Evolutionary conservation across 2,329 filamentous ascomycete species (phyloP).

Genomic region (Ceratocystis huliohia): DNA sequence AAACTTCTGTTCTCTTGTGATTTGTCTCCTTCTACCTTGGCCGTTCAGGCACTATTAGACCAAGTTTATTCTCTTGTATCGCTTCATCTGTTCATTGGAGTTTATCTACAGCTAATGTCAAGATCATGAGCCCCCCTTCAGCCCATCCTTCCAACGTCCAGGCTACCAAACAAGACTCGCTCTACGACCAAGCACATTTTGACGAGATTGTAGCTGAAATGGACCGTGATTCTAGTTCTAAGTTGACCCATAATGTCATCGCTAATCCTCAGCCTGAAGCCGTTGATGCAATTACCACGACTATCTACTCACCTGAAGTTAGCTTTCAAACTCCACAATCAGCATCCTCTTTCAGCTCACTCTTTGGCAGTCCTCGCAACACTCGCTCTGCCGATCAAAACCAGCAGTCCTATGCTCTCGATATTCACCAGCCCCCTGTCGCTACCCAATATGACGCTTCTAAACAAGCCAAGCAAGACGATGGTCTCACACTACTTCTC

Average conservation of each 20-base stretch:
- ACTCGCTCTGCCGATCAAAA: neutral
- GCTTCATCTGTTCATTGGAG: neutral
- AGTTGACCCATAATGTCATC: neutral
- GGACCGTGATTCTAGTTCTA: neutral
- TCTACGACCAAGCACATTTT: neutral
- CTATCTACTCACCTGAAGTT: constrained; percentile 3
- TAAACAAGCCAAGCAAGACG: neutral
- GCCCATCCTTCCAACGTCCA: neutral
- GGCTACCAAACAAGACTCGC: neutral
- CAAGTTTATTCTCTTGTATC: neutral
- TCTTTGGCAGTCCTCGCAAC: constrained; percentile 4
- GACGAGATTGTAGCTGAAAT: neutral
- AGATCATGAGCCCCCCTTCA: neutral
- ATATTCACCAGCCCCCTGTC: neutral
- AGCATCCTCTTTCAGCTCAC: neutral
- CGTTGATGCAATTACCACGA: neutral
- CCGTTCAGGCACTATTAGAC: neutral
- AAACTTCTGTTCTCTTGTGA: neutral
- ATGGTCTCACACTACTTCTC: neutral
- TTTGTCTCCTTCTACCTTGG: no score
- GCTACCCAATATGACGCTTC: no score
- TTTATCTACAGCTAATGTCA: neutral
- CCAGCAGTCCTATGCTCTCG: neutral
- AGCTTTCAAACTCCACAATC: constrained; percentile 13
- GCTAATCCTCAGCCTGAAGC: neutral